Evolutionary conservation across 208 protist genomes (phyloP).

Genomic region (Wallacemonas sp.): DNA sequence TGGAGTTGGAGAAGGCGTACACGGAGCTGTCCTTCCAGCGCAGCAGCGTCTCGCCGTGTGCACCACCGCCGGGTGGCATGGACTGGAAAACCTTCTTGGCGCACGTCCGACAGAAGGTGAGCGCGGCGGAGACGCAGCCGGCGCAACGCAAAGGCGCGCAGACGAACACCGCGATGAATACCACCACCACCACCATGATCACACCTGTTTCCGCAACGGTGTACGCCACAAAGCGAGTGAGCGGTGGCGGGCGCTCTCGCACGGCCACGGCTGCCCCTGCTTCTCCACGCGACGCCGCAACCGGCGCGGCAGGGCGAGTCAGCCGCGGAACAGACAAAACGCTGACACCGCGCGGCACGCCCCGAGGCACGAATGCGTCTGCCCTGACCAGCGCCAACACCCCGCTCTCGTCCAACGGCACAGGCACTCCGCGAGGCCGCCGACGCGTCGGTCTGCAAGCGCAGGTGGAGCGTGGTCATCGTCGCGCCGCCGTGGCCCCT

Average conservation of each 20-base stretch:
- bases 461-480: too few relatives aligned
- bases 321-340: not conserved
- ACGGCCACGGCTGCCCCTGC: not conserved
- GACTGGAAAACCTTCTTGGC: slow-evolving; percentile 32
- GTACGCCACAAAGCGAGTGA: slow-evolving; percentile 3
- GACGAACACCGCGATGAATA: too few relatives aligned
- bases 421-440: too few relatives aligned
- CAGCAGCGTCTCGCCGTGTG: slow-evolving; percentile 29
- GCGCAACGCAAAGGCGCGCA: not conserved
- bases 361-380: slow-evolving; percentile 12
- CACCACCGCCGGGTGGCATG: slow-evolving; percentile 11
- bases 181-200: too few relatives aligned
- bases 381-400: not conserved
- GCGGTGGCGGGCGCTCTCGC: not conserved
- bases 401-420: too few relatives aligned
- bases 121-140: not conserved
- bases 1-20: slow-evolving; percentile 29
- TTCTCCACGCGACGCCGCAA: not conserved
- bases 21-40: slow-evolving; percentile 30
- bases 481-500: not conserved
- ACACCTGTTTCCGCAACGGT: not conserved
- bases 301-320: not conserved
- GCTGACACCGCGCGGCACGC: slow-evolving; percentile 4
- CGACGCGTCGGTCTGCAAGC: not conserved
- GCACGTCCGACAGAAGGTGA: slow-evolving; percentile 9